These are phyloP conservation scores for Phalaenopsis hybrid DNA, from an alignment of 116 monocot species.

Conservation along the genomic window DNA sequence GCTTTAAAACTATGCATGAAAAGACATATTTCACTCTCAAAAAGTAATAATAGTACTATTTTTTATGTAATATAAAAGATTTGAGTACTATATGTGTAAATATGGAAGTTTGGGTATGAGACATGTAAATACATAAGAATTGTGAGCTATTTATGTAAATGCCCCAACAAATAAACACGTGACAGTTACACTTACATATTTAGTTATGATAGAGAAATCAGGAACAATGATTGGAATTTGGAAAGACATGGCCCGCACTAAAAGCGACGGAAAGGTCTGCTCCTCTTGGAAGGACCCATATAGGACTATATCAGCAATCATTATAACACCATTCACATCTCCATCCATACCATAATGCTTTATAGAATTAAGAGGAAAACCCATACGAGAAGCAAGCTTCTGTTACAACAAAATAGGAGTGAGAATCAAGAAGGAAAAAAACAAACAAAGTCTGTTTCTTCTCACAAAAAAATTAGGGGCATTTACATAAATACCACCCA, in stretches of 20 bases:
- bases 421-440: not conserved
- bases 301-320: constrained; percentile 67
- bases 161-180: not conserved
- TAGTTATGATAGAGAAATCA: constrained; percentile 56
- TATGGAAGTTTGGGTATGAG: no score
- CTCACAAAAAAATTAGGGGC: no score
- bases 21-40: no score
- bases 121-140: no score
- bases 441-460: not conserved
- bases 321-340: constrained; percentile 53
- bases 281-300: constrained; percentile 76
- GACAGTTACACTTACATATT: constrained; percentile 56
- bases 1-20: no score
- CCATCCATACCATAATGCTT: constrained; percentile 53
- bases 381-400: constrained; percentile 58
- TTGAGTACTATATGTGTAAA: no score
- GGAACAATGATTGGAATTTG: constrained; percentile 70
- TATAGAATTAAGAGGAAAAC: constrained; percentile 53
- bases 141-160: no score
- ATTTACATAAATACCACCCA: no score
- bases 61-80: no score
- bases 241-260: constrained; percentile 78
- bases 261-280: constrained; percentile 71
- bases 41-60: no score
- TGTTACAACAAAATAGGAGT: constrained; percentile 17